A percentile compares a stretch with the other conserved stretches of the same genome.
Conservation (phyloP, 805 yeast species). For the Dipodascus albidus region DNA sequence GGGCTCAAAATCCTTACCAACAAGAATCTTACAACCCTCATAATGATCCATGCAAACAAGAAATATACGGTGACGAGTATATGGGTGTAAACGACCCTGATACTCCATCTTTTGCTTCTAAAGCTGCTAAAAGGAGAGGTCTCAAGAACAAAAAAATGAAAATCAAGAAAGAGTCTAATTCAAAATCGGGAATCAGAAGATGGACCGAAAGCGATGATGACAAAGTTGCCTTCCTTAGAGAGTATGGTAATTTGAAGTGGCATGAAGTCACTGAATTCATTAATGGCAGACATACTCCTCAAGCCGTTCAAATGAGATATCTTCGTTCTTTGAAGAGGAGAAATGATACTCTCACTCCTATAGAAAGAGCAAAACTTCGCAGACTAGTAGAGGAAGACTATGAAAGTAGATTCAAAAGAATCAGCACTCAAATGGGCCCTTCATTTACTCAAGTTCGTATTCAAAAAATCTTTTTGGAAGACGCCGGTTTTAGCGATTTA, state of each 20-base stretch:
- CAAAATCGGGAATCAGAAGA: not conserved
- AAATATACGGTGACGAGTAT: not conserved
- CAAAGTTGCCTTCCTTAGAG: slow-evolving; percentile 19
- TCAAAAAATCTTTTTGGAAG: not conserved
- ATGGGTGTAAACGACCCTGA: not conserved
- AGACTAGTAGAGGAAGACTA: slow-evolving; percentile 29
- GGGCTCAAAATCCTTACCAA: not conserved
- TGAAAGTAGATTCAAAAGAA: slow-evolving; percentile 31
- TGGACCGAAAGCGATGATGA: slow-evolving; percentile 14
- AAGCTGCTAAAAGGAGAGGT: not conserved
- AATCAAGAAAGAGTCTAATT: not conserved
- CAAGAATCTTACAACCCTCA: not conserved
- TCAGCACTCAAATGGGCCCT: slow-evolving; percentile 18
- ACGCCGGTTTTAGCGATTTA: slow-evolving; percentile 2
- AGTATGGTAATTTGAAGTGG: slow-evolving; percentile 30
- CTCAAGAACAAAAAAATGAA: not conserved
- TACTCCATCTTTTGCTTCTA: not conserved
- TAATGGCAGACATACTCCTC: slow-evolving; percentile 29
- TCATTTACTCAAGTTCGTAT: slow-evolving; percentile 11
- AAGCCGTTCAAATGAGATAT: slow-evolving; percentile 37
- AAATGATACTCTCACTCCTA: slow-evolving; percentile 26
- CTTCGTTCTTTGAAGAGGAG: slow-evolving; percentile 30
- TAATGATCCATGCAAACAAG: not conserved
- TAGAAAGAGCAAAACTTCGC: slow-evolving; percentile 25
- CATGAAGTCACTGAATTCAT: slow-evolving; percentile 24